Conservation (phyloP, 352 stramenopile genomes). For the Phytophthora megakarya region DNA sequence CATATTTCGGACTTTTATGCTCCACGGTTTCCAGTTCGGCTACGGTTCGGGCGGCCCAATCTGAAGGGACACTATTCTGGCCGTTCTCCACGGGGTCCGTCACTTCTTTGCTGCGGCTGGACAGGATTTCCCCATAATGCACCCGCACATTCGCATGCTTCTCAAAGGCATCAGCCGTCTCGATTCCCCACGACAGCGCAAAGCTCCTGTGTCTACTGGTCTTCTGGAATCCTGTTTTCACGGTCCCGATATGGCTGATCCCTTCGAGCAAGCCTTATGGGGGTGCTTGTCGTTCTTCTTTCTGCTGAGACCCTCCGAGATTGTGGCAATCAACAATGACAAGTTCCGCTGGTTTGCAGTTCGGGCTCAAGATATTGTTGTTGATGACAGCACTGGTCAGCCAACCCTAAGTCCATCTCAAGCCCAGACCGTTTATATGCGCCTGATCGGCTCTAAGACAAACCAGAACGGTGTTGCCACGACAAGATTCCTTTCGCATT, state of each 20-base stretch:
- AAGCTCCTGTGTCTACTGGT: too few species aligned
- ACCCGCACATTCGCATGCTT: too few species aligned
- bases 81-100: too few species aligned
- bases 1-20: too few species aligned
- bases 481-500: neutral
- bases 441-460: neutral
- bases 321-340: neutral
- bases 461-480: neutral
- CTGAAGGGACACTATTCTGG: too few species aligned
- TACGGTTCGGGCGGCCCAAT: too few species aligned
- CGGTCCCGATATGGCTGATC: slow-evolving; percentile 1
- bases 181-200: too few species aligned
- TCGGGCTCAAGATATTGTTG: neutral
- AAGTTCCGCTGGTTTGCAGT: neutral
- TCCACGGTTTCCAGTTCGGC: too few species aligned
- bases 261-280: slow-evolving; percentile 4
- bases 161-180: too few species aligned
- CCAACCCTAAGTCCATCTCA: neutral
- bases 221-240: slow-evolving; percentile 3
- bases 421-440: neutral
- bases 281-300: slow-evolving; percentile 2
- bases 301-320: neutral
- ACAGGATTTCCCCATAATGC: too few species aligned
- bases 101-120: too few species aligned
- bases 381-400: neutral